Conservation (phyloP, 78 protist genomes). For the Protostelium mycophagum region DNA sequence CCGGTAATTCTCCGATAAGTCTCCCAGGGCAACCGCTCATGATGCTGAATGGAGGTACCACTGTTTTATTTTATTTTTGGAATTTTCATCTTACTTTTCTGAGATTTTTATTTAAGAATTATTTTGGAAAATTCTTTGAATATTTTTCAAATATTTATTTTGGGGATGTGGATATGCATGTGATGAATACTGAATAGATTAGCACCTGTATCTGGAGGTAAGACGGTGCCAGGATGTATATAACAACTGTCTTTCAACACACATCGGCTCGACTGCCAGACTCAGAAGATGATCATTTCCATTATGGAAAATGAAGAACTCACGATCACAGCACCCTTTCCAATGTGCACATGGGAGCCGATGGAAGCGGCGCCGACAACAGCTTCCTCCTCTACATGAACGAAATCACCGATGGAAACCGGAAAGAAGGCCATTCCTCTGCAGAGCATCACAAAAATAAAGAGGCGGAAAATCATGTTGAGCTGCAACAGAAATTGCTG, state of each 20-base stretch:
- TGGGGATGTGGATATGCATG: no score
- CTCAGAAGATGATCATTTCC: neutral
- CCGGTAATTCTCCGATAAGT: neutral
- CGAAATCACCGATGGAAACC: neutral
- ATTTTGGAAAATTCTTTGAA: no score
- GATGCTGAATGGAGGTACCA: neutral
- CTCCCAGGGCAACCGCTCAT: neutral
- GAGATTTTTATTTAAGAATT: no score
- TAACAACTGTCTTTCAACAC: neutral
- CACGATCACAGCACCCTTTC: conserved; percentile 1
- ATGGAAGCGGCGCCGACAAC: conserved; percentile 2
- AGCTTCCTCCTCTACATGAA: conserved; percentile 1
- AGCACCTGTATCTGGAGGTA: neutral
- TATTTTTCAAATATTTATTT: no score
- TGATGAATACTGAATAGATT: no score
- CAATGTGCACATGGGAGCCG: neutral
- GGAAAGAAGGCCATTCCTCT: conserved; percentile 1
- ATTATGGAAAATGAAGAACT: neutral
- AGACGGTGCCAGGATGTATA: neutral
- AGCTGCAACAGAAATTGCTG: no score
- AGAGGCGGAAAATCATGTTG: no score
- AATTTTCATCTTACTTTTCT: neutral
- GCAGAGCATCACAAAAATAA: no score
- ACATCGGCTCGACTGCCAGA: neutral
- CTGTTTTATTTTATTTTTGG: neutral